A percentile compares a stretch with the other conserved stretches of the same genome.
Conservation (phyloP, 2,329 filamentous ascomycete species). For the Nemania sp. region DNA sequence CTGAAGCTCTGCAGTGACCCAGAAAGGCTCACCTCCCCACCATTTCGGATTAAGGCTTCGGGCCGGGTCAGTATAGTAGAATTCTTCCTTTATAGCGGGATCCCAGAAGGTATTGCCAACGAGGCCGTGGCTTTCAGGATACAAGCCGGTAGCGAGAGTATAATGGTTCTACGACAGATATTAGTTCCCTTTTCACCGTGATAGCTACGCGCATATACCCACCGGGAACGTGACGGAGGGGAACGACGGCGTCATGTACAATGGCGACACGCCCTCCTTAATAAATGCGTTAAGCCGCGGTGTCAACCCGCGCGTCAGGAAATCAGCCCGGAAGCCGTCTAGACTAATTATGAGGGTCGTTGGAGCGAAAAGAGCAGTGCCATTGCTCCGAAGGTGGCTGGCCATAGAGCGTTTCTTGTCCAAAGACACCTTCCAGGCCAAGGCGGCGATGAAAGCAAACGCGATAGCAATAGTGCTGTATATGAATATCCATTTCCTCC, state of each 20-base stretch:
- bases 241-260: slow-evolving; percentile 94
- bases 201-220: slow-evolving; percentile 41
- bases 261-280: slow-evolving; percentile 85
- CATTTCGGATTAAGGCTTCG: slow-evolving; percentile 86
- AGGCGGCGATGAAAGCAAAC: slow-evolving; percentile 67
- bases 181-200: slow-evolving; percentile 29
- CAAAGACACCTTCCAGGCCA: slow-evolving; percentile 70
- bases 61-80: slow-evolving; percentile 84
- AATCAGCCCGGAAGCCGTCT: slow-evolving; percentile 96
- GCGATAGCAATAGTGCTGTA: slow-evolving; percentile 64
- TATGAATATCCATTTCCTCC: slow-evolving; percentile 66
- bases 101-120: slow-evolving; percentile 98
- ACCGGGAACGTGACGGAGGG: slow-evolving; percentile 93
- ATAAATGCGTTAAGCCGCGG: slow-evolving; percentile 84
- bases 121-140: slow-evolving; percentile 92
- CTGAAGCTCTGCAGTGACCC: slow-evolving; percentile 90
- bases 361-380: slow-evolving; percentile 87
- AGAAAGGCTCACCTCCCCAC: slow-evolving; percentile 95
- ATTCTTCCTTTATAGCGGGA: slow-evolving; percentile 78
- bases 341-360: slow-evolving; percentile 95
- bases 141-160: slow-evolving; percentile 89
- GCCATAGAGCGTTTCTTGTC: slow-evolving; percentile 53
- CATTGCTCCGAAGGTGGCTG: slow-evolving; percentile 73
- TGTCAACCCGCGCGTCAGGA: slow-evolving; percentile 84
- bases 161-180: slow-evolving; percentile 75